phyloP scores from a whole-genome alignment of 495 filamentous ascomycete species.

The Aspergillus carlsbadensis region DNA sequence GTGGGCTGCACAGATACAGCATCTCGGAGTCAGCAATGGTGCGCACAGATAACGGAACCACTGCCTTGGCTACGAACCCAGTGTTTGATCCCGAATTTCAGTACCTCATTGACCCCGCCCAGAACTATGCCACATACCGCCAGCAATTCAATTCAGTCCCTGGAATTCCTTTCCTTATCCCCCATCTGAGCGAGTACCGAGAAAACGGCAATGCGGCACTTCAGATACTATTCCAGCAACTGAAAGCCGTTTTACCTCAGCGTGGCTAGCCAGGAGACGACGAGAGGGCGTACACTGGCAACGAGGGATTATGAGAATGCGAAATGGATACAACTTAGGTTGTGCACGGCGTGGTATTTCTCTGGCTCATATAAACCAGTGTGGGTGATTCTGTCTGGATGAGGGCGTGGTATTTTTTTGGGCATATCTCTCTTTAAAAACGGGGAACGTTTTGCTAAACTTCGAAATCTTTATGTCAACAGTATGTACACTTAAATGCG shows the following conservation, averaged over 20 bases:
- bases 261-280: background rate
- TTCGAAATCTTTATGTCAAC: background rate
- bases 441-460: background rate
- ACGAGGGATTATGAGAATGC: background rate
- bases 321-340: background rate
- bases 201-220: conserved; percentile 31
- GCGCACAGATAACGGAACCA: conserved; percentile 12
- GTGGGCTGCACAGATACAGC: conserved; percentile 35
- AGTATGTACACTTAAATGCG: too few relatives aligned
- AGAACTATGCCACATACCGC: conserved; percentile 40
- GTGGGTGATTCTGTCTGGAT: background rate
- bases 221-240: conserved; percentile 31
- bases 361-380: background rate
- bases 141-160: conserved; percentile 30
- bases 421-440: background rate
- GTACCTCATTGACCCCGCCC: conserved; percentile 25
- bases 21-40: conserved; percentile 23
- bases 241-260: conserved; percentile 1
- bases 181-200: conserved; percentile 38
- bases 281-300: background rate
- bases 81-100: conserved; percentile 25
- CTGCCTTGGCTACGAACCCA: conserved; percentile 24
- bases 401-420: too few relatives aligned
- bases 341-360: background rate
- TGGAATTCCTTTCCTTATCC: conserved; percentile 42